These are phyloP conservation scores for Chionographis japonica DNA, from an alignment of 106 monocot species.

Conservation along the genomic window DNA sequence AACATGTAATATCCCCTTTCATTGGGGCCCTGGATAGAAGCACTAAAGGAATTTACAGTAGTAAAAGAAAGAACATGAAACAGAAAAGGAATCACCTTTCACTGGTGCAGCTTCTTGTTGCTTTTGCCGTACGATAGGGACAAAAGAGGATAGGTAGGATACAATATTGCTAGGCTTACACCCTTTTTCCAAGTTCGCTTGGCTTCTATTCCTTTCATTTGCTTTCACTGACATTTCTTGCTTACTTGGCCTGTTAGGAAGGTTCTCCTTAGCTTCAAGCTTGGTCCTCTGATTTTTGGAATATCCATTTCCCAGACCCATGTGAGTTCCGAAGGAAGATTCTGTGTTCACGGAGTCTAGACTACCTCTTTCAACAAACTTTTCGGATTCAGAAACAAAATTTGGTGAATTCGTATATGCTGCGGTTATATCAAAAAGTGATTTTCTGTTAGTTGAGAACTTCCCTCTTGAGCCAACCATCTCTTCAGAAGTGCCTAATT, in stretches of 20 bases:
- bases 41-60: background rate
- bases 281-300: slow-evolving; percentile 3
- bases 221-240: too few relatives aligned
- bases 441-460: slow-evolving; percentile 22
- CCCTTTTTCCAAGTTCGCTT: slow-evolving; percentile 9
- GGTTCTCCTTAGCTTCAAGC: slow-evolving; percentile 2
- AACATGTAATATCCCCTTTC: background rate
- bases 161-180: slow-evolving; percentile 53
- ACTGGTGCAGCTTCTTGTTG: slow-evolving; percentile 39
- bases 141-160: slow-evolving; percentile 50
- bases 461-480: slow-evolving; percentile 8
- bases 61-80: background rate
- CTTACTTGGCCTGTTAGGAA: slow-evolving; percentile 17
- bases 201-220: slow-evolving; percentile 19
- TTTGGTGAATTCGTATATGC: slow-evolving; percentile 31
- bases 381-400: slow-evolving; percentile 11
- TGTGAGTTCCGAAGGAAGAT: background rate
- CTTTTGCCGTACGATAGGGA: slow-evolving; percentile 58
- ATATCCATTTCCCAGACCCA: slow-evolving; percentile 7
- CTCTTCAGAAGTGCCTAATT: slow-evolving; percentile 9
- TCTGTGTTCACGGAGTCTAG: slow-evolving; percentile 19
- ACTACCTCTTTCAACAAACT: slow-evolving; percentile 8
- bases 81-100: slow-evolving; percentile 21
- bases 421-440: slow-evolving; percentile 40
- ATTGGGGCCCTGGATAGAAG: too few relatives aligned